Evolutionary conservation across 2,329 filamentous ascomycete genomes (phyloP).

Genomic region (Paramyrothecium roridum): DNA sequence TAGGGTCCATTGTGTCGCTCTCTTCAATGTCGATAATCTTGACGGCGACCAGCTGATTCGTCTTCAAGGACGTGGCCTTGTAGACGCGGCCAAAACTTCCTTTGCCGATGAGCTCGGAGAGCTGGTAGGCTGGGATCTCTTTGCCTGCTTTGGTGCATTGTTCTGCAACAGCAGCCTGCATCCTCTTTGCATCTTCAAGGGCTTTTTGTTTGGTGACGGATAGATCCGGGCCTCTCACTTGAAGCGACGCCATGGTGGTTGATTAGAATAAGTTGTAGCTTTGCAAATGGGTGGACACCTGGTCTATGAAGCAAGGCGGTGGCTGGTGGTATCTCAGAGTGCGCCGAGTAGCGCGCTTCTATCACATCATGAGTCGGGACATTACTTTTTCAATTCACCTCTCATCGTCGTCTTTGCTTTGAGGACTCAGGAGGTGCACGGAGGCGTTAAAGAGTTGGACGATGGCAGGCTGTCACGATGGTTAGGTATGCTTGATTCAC

Average conservation of each 20-base stretch:
- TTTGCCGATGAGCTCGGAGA: conserved; percentile 72
- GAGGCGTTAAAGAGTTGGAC: neutral
- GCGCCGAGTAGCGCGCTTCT: neutral
- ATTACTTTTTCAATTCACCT: neutral
- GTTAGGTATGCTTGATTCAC: neutral
- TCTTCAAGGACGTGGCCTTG: conserved; percentile 51
- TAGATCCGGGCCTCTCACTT: conserved; percentile 37
- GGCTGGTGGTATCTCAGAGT: neutral
- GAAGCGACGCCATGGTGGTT: conserved; percentile 36
- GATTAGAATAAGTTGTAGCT: neutral
- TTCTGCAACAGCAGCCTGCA: conserved; percentile 63
- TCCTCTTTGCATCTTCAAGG: conserved; percentile 66
- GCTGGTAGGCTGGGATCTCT: conserved; percentile 62
- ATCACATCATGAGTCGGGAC: neutral
- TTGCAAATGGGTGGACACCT: neutral
- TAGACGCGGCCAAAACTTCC: conserved; percentile 73
- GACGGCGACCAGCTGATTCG: conserved; percentile 61
- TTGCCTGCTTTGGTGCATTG: conserved; percentile 57
- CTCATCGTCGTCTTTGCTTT: neutral
- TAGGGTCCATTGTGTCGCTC: conserved; percentile 64
- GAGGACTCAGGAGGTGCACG: neutral
- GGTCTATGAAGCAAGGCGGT: neutral
- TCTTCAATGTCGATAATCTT: conserved; percentile 86
- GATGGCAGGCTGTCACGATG: neutral
- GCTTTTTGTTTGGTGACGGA: conserved; percentile 55